These are phyloP conservation scores for Pseudocercospora fuligena DNA, from an alignment of 2,329 filamentous ascomycete genomes.

Conservation along the genomic window DNA sequence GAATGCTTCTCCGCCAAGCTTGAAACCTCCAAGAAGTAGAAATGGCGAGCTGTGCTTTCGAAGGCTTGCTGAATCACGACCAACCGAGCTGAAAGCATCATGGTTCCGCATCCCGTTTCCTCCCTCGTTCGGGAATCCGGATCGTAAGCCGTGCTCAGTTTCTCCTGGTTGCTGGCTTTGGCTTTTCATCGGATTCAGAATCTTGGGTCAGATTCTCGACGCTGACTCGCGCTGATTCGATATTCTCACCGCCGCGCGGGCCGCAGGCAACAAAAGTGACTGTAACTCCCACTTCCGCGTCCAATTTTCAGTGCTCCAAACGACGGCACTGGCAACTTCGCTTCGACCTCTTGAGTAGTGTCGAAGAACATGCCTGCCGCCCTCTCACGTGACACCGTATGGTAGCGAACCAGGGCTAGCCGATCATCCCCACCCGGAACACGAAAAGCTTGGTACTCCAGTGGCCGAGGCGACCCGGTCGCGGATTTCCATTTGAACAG, in stretches of 20 bases:
- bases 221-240: neutral
- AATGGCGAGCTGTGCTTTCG: too few relatives aligned
- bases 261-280: neutral
- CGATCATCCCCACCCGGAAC: slow-evolving; percentile 6
- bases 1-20: too few relatives aligned
- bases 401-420: slow-evolving; percentile 1
- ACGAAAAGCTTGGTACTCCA: neutral
- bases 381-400: neutral
- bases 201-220: neutral
- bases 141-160: too few relatives aligned
- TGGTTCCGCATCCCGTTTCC: too few relatives aligned
- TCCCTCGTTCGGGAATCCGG: too few relatives aligned
- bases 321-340: neutral
- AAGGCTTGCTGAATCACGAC: too few relatives aligned
- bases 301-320: neutral
- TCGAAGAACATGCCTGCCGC: neutral
- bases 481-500: slow-evolving; percentile 5
- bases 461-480: slow-evolving; percentile 13
- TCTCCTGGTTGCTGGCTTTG: neutral
- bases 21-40: too few relatives aligned
- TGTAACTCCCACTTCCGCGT: neutral
- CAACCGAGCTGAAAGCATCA: too few relatives aligned
- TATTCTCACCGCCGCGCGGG: neutral
- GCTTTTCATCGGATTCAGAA: neutral
- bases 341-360: neutral